Evolutionary conservation across 345 rosid species (phyloP), one percentile per base, ranked within the genome.

Genomic region (Aegle marmelos): DNA sequence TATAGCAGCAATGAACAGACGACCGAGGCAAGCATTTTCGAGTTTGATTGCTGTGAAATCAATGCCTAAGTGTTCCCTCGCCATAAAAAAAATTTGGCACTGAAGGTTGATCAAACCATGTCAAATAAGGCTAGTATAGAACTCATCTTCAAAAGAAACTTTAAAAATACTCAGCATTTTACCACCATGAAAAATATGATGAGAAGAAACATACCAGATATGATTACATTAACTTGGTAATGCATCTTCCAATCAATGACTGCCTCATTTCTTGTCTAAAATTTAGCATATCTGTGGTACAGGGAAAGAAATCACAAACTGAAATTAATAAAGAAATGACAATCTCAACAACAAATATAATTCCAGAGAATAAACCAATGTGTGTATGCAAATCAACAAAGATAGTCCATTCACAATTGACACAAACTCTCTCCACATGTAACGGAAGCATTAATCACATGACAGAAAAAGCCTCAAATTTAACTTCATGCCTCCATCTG

Each of bases 21-120:
- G 64, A 92, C 94, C 0, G 91, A 92, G 73, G 98, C 99, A 96
- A 94, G 88, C 98, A 0, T 94, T 94, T 78, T 90, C 99, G 21
- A 90, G 94, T 75, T 85, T 94, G 80, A 96, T 96, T 61, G 98
- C 98, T 24, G 98, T 98, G 0, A 96, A 96, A 83, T 8, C 62
- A 22, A 37, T 28, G 25, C 37, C 41, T 25, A 3, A 57, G 13
- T 11, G n/a, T 33, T 14, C 22, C 63, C 34, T 31, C n/a, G 76
- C 66, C 24, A 7, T 27, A 57, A 57, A 58, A 57, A 21, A 30
- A 9, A 39, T 4, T 19, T 22, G 63, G 21, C 72, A 6, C 19
- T 73, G 41, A 58, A 63, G 39, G 56, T 27, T 57, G 10, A 36
- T 24, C 60, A 48, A 73, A 60, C 36, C 5, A 17, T 39, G 67